phyloP scores from a whole-genome alignment of 306 rosid species.

The Prunus campanulata region DNA sequence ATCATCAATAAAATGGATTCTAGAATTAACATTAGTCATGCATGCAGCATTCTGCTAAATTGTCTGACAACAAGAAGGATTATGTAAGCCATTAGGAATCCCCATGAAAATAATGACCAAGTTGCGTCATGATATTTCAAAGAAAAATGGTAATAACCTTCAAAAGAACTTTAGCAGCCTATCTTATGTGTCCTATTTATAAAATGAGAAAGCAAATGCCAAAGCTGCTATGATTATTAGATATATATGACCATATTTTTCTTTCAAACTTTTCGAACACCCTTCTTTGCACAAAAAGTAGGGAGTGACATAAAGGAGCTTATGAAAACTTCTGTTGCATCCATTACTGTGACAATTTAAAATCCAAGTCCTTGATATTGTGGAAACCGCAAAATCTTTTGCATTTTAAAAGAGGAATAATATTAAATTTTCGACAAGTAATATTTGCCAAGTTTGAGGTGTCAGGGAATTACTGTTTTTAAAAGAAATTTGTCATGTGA shows the following conservation, averaged over 20 bases:
- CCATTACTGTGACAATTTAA: background rate
- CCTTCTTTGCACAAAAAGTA: no score
- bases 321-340: background rate
- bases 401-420: no score
- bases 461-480: slow-evolving; percentile 47
- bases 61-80: no score
- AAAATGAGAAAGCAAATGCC: background rate
- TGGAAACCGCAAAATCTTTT: no score
- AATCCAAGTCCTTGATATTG: background rate
- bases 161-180: background rate
- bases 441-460: background rate
- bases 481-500: slow-evolving; percentile 69
- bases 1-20: slow-evolving; percentile 1
- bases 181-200: background rate
- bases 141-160: background rate
- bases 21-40: background rate
- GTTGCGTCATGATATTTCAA: background rate
- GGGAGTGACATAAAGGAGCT: background rate
- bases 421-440: background rate
- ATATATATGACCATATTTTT: background rate
- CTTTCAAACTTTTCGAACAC: background rate
- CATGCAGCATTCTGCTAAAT: background rate
- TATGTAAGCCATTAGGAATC: background rate
- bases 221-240: background rate
- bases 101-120: background rate